Base-by-base conservation (phyloP, 1,284 basidiomycete species). In the Heliocybe sulcata region DNA sequence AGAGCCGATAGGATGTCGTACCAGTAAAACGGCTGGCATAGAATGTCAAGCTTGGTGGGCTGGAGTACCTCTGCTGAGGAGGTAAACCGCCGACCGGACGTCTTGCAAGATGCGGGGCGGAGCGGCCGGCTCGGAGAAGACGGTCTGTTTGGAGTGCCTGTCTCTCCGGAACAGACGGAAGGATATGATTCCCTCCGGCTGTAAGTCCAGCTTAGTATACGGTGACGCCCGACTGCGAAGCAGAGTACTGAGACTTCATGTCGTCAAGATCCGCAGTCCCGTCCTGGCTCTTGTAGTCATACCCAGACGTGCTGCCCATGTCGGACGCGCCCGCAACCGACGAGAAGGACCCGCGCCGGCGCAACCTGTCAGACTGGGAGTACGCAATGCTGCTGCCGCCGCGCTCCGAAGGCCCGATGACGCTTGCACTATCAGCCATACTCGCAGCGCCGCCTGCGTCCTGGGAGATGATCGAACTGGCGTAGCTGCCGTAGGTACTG, bases 401-500 rank as follows among this genome's bases (percentile, higher is more conserved):
- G 35, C 74, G 69, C 52, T 76, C 72, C 25, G 77, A 77, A 49
- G 73, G 71, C 54, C 72, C 70, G 26, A 73, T 63, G 23, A 65
- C 65, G 57, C 78, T 76, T 35, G 82, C 81, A 57, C 83, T 70
- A 56, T 87, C 81, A 62, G 82, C 85, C 57, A 77, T 76, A 54
- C 72, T 75, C 60, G 87, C 86, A 14, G 79, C 79, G 3, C 80
- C 79, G 0, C 87, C 88, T 35, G 77, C 82, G 69, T 95, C 92
- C 67, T 94, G 94, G 35, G 93, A 95, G 59, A 94, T 87, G 67
- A 94, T 91, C 14, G 91, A 94, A 38, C 87, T 90, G 1, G 92
- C 93, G 66, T 97, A 96, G 61, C 88, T 89, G 57, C 84, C 82
- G 62, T 92, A 93, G 2, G 77, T 79, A 64, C 84, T 85, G 53